Conservation (phyloP, 441 rosid genomes). For the Populus trichocarpa region DNA sequence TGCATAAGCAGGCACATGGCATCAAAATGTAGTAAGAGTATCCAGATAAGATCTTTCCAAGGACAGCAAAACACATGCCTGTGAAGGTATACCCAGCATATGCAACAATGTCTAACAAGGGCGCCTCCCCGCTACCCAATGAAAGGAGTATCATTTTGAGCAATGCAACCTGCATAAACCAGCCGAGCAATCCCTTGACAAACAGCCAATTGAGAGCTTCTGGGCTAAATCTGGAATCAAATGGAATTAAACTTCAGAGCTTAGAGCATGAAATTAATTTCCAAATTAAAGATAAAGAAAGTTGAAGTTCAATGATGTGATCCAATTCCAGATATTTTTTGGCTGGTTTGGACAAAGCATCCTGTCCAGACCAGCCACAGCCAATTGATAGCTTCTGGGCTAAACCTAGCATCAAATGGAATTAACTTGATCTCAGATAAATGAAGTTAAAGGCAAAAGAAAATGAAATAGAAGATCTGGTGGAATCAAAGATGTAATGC, state of each 20-base stretch:
- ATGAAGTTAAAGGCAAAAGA: no score
- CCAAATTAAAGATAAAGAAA: not conserved
- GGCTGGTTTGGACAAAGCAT: no score
- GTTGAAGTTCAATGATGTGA: no score
- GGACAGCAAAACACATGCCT: not conserved
- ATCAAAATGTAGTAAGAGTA: not conserved
- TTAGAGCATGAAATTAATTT: not conserved
- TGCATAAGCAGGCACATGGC: constrained; percentile 14
- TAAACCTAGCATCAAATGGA: no score
- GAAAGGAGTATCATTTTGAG: constrained; percentile 76
- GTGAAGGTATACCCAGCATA: constrained; percentile 23
- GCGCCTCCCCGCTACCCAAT: constrained; percentile 85
- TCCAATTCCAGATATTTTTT: no score
- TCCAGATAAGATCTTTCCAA: not conserved
- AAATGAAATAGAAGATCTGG: no score
- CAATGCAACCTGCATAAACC: constrained; percentile 78
- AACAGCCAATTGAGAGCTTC: constrained; percentile 85
- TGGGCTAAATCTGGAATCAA: constrained; percentile 66
- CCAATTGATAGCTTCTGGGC: no score
- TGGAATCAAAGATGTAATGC: no score
- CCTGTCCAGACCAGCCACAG: no score
- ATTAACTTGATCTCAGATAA: no score
- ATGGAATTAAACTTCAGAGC: not conserved
- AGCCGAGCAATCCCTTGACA: constrained; percentile 48
- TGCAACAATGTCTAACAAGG: constrained; percentile 69